Evolutionary conservation across 179 eudicot species (phyloP), one percentile per base, ranked within the genome.

Genomic region (Actinidia chinensis): DNA sequence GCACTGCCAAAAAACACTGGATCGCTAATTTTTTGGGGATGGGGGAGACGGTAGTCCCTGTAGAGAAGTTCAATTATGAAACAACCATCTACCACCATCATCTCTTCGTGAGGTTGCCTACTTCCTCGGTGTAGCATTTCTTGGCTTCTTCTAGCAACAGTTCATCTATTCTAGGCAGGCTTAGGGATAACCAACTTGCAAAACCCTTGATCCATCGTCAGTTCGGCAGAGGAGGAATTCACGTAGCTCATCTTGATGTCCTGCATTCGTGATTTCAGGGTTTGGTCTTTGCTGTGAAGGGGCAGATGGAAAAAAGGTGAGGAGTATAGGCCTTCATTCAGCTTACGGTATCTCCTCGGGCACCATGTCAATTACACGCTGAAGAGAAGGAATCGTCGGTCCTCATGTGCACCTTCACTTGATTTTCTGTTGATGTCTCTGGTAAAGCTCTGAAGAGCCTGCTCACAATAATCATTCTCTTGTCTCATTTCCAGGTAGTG

Each of bases 391-490:
- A 23, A 18, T 17, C 23, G 23, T 13, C 4, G 44, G 68, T 63
- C 13, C 28, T 63, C n/a, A 1, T 0, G 6, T n/a, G 18, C 0
- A 13, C 43, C 44, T 12, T 63, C 18, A 0, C n/a, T 0, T 0
- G 42, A 63, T 4, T 5, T 63, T 63, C n/a, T n/a, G n/a, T n/a
- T n/a, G n/a, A n/a, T n/a, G n/a, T 9, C 1, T 1, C 7, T 1
- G 17, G 6, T 18, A 4, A 56, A 6, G n/a, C 8, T n/a, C 61
- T 0, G 6, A 0, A 9, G 23, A 6, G 1, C 1, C 9, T 56
- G 3, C 61, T 56, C 1, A n/a, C n/a, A n/a, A 58, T 58, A 7
- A 1, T 20, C 64, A 22, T n/a, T 58, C 13, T 0, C 28, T 12
- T 11, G 25, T 7, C 28, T n/a, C 64, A 58, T 20, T 58, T 8